Evolutionary conservation across 441 rosid species (phyloP).

Genomic region (Sinapis alba): DNA sequence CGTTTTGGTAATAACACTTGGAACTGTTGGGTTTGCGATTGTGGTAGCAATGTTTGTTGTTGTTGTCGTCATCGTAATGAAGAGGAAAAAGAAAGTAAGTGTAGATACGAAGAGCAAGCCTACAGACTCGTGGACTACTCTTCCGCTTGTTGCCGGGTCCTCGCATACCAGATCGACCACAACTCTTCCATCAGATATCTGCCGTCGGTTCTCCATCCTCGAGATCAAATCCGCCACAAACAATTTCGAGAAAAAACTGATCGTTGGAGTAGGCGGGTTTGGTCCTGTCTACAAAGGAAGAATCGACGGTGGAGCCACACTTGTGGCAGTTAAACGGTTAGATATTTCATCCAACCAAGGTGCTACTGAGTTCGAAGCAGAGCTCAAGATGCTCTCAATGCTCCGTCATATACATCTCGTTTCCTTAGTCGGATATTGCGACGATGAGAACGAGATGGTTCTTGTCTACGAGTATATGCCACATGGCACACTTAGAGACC

Average conservation of each 20-base stretch:
- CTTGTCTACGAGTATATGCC: constrained; percentile 66
- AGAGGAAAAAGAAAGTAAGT: constrained; percentile 40
- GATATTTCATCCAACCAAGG: constrained; percentile 48
- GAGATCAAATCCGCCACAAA: constrained; percentile 60
- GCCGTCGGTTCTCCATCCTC: constrained; percentile 50
- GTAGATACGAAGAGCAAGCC: constrained; percentile 60
- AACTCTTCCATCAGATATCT: constrained; percentile 49
- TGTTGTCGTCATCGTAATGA: constrained; percentile 33
- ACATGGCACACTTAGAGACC: constrained; percentile 53
- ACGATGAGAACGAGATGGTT: constrained; percentile 56
- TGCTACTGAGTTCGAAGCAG: constrained; percentile 51
- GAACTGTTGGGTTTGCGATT: constrained; percentile 35
- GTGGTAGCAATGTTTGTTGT: constrained; percentile 1
- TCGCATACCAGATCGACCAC: constrained; percentile 28
- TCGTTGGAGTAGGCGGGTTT: constrained; percentile 61
- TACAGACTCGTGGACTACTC: constrained; percentile 72
- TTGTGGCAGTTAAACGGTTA: constrained; percentile 60
- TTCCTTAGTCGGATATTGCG: constrained; percentile 61
- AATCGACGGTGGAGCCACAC: constrained; percentile 44
- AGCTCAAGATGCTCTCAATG: constrained; percentile 64
- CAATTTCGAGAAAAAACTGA: constrained; percentile 42
- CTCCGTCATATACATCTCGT: constrained; percentile 60
- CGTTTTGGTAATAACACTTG: background rate
- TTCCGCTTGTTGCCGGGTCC: constrained; percentile 57
- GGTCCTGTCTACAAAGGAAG: constrained; percentile 63